Base-by-base conservation (phyloP, 2,329 filamentous ascomycete species). In the Epichloe typhina region DNA sequence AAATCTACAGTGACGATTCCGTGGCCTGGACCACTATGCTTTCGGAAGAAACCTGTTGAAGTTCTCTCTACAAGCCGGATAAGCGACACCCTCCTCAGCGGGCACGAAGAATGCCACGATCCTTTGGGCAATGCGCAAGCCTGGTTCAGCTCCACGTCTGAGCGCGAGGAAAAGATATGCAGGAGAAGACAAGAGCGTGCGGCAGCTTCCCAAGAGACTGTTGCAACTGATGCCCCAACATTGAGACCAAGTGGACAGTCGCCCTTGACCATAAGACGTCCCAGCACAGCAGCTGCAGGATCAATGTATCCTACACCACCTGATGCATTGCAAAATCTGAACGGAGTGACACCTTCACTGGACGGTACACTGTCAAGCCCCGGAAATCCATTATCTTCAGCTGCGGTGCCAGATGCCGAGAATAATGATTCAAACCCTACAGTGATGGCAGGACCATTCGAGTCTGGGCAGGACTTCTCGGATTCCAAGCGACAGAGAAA, bases 241-340 rank as follows among this genome's bases (percentile, higher is more conserved):
- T 52, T 68, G 63, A 64, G 56, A 48, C 58, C 72, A 23, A 76
- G 70, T 54, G 75, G 71, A 1, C 69, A 76, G 47, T 80, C 79
- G 7, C 75, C 78, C 6, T 56, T 75, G 19, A 67, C 70, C 15
- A 58, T 77, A 6, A 72, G 77, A 54, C 69, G 77, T 57, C 66
- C 74, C 38, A 75, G 71, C 55, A 72, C 68, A 6, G 62, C 68
- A 12, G 65, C 69, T 5, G 66, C 70, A 23, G 75, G 77, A 41
- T 73, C 76, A 2, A 80, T 87, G 65, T 87, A 88, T 61, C 83
- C 82, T 8, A 88, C 84, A 5, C 84, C 84, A 2, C 84, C 84
- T 11, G 83, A 86, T 60, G 82, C 74, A 13, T 66, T 83, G 17
- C 79, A 80, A 40, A 71, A 72, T 48, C 65, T 68, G 2, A 64